Base-by-base conservation (phyloP, 805 yeast genomes). In the Priceomyces fermenticarens region DNA sequence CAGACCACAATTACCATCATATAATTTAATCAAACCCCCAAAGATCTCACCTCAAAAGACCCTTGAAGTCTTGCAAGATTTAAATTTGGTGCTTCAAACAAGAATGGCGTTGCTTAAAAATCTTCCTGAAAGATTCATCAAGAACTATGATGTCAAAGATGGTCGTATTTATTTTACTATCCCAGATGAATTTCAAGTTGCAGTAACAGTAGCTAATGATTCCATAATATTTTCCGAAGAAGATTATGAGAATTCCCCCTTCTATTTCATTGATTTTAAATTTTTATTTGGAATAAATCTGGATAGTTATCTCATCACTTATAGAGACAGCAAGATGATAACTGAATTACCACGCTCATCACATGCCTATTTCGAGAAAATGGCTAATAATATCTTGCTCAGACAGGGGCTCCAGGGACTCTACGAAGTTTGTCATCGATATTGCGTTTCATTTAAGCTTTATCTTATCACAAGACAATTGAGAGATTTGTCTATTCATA, bases 221-320 rank as follows among this genome's bases (percentile, higher is more conserved):
- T 33, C 53, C 31, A 59, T 69, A 9, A 51, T 64, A 14, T 81
- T 81, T 4, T 80, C 81, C 16, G 67, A 71, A 2, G 70, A 67
- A 3, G 75, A 76, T 30, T 65, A 66, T 47, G 43, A 39, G 15
- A 56, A 58, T 33, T 77, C 88, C 0, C 88, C 88, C 11, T 83
- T 85, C 51, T 86, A 82, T 55, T 72, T 88, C 44, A 85, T 91
- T 14, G 91, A 87, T 57, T 84, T 89, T 60, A 73, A 78, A 41
- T 76, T 89, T 41, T 65, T 75, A 15, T 83, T 85, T 52, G 72
- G 75, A 8, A 67, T 73, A 20, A 64, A 63, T 44, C 68, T 62
- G 3, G 70, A 64, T 36, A 60, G 62, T 2, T 42, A 55, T 9
- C 49, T 65, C 32, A 63, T 63, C 12, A 56, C 66, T 11, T 63